These are phyloP conservation scores for Jackrogersella minutella DNA, from an alignment of 495 filamentous ascomycete species.

Conservation along the genomic window DNA sequence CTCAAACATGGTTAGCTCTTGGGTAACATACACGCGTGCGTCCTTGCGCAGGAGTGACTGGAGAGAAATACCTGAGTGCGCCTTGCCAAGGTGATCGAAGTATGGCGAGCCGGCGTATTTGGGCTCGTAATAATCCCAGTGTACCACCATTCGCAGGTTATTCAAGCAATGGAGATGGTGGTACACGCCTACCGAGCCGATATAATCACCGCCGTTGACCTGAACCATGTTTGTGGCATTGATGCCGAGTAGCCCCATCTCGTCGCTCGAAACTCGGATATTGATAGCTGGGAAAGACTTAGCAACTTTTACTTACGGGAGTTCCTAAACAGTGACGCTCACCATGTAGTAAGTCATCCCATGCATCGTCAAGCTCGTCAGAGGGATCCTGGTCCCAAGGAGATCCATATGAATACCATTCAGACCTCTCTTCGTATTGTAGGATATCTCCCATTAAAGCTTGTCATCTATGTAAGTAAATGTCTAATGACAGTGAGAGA, in stretches of 20 bases:
- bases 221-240: slow-evolving; percentile 39
- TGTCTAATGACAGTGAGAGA: background rate
- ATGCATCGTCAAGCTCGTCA: slow-evolving; percentile 37
- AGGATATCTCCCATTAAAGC: slow-evolving; percentile 1
- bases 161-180: slow-evolving; percentile 48
- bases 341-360: slow-evolving; percentile 39
- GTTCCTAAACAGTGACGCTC: background rate
- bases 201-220: slow-evolving; percentile 40
- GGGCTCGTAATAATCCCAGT: slow-evolving; percentile 34
- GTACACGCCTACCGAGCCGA: slow-evolving; percentile 43
- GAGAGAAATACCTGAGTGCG: slow-evolving; percentile 14
- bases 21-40: background rate
- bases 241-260: slow-evolving; percentile 30
- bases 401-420: slow-evolving; percentile 22
- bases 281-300: slow-evolving; percentile 28
- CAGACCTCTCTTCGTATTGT: slow-evolving; percentile 24
- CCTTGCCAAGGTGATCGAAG: slow-evolving; percentile 11
- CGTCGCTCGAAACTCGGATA: slow-evolving; percentile 34
- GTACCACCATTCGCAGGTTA: slow-evolving; percentile 30
- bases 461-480: slow-evolving; percentile 4
- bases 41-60: background rate
- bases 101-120: slow-evolving; percentile 12
- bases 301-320: background rate
- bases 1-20: slow-evolving; percentile 12
- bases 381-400: slow-evolving; percentile 34